phyloP scores from a whole-genome alignment of 169 alveolate genomes.

The Theileria parva region DNA sequence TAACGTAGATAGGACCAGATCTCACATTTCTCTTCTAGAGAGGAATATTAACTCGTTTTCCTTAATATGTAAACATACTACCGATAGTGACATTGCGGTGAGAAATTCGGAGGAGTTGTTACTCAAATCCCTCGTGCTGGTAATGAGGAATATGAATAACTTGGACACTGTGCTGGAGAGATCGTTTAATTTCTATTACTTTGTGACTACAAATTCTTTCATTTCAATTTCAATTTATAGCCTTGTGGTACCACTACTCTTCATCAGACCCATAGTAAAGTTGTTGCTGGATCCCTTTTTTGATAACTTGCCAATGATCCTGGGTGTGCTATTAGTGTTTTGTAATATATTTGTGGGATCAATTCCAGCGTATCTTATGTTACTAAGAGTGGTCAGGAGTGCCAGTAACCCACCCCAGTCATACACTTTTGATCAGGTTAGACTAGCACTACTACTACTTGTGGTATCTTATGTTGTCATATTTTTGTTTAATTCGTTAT shows the following conservation, averaged over 20 bases:
- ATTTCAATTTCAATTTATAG: conserved; percentile 30
- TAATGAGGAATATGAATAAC: conserved; percentile 55
- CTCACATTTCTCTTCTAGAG: conserved; percentile 58
- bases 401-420: conserved; percentile 7
- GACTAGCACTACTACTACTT: conserved; percentile 30
- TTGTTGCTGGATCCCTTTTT: conserved; percentile 17
- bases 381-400: conserved; percentile 11
- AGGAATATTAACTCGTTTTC: conserved; percentile 42
- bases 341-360: conserved; percentile 45
- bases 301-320: conserved; percentile 30
- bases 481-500: conserved; percentile 6
- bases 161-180: conserved; percentile 61
- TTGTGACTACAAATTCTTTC: conserved; percentile 14
- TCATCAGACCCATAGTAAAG: conserved; percentile 30
- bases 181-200: conserved; percentile 28
- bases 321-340: conserved; percentile 19
- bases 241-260: conserved; percentile 37
- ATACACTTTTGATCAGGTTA: neutral
- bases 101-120: conserved; percentile 32
- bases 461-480: neutral
- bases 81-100: neutral
- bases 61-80: conserved; percentile 29
- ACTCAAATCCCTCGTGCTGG: conserved; percentile 23
- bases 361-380: conserved; percentile 32
- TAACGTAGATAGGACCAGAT: conserved; percentile 32